Conservation (phyloP, 139 green algal species). For the Auxenochlorella protothecoides region DNA sequence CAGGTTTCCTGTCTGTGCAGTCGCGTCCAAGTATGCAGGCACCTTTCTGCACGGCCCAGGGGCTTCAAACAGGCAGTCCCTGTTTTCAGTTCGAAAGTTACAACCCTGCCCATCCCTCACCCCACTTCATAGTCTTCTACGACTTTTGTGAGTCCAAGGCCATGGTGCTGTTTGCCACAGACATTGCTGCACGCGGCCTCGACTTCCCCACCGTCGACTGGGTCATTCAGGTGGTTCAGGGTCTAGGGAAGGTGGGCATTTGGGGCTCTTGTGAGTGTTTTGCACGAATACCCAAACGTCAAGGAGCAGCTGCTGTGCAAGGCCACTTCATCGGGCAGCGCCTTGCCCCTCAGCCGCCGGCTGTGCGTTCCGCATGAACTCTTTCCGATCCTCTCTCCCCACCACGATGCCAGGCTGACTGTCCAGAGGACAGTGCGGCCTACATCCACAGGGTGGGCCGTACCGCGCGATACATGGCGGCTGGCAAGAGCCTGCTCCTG, state of each 20-base stretch:
- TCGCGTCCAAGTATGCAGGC: not conserved
- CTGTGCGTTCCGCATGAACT: too few species aligned
- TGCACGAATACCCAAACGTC: too few species aligned
- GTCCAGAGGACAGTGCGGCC: constrained; percentile 77
- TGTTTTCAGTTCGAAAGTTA: not conserved
- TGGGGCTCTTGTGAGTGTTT: too few species aligned
- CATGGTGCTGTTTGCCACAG: constrained; percentile 90
- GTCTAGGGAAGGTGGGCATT: too few species aligned
- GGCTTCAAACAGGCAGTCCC: not conserved
- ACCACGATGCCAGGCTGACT: constrained; percentile 59
- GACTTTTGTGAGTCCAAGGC: constrained; percentile 66
- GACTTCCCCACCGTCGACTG: constrained; percentile 95
- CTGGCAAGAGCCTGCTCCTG: constrained; percentile 66
- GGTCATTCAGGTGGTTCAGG: constrained; percentile 79
- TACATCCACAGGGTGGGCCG: constrained; percentile 94
- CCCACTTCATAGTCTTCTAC: constrained; percentile 41
- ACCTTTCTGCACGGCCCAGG: too few species aligned
- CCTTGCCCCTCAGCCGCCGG: too few species aligned
- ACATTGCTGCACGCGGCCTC: constrained; percentile 90
- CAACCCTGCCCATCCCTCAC: not conserved
- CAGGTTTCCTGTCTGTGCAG: not conserved
- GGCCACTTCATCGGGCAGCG: too few species aligned
- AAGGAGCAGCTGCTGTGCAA: too few species aligned
- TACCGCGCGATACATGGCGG: constrained; percentile 58
- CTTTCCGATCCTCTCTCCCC: too few species aligned